These are phyloP conservation scores for Macrolepiota albuminosa DNA, from an alignment of 768 basidiomycete genomes.

Conservation along the genomic window DNA sequence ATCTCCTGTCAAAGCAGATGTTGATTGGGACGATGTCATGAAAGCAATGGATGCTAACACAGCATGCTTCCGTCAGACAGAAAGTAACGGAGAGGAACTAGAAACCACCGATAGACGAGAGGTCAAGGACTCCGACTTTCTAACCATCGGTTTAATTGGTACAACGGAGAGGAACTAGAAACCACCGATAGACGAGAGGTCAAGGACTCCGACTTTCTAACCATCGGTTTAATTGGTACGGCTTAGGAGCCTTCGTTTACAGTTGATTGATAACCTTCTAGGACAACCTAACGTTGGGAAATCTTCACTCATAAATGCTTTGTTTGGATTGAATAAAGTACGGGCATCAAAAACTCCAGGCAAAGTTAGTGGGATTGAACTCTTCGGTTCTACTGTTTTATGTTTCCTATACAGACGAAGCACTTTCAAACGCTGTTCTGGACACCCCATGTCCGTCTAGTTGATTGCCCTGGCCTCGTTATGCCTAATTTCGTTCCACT, in stretches of 20 bases:
- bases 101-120: conserved; percentile 14
- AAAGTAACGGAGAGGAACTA: conserved; percentile 22
- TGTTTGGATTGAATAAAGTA: conserved; percentile 77
- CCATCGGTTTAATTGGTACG: conserved; percentile 79
- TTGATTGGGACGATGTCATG: conserved; percentile 73
- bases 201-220: conserved; percentile 57
- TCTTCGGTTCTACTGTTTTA: not conserved
- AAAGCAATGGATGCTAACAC: conserved; percentile 32
- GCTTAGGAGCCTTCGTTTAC: not conserved
- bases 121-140: conserved; percentile 44
- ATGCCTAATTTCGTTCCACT: conserved; percentile 80
- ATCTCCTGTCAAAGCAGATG: conserved; percentile 52
- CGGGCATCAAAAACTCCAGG: conserved; percentile 83
- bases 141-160: conserved; percentile 86
- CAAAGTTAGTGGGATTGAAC: conserved; percentile 43
- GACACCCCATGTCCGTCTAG: conserved; percentile 81
- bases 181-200: conserved; percentile 14
- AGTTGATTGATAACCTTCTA: conserved; percentile 19
- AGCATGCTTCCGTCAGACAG: conserved; percentile 33
- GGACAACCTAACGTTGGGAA: conserved; percentile 98
- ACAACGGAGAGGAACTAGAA: conserved; percentile 23
- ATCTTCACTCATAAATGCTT: conserved; percentile 85
- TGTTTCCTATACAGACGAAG: conserved; percentile 59
- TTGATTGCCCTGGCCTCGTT: conserved; percentile 94
- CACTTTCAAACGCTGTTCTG: conserved; percentile 94